Evolutionary conservation across 2,329 filamentous ascomycete genomes (phyloP).

Genomic region (Colletotrichum sp.): DNA sequence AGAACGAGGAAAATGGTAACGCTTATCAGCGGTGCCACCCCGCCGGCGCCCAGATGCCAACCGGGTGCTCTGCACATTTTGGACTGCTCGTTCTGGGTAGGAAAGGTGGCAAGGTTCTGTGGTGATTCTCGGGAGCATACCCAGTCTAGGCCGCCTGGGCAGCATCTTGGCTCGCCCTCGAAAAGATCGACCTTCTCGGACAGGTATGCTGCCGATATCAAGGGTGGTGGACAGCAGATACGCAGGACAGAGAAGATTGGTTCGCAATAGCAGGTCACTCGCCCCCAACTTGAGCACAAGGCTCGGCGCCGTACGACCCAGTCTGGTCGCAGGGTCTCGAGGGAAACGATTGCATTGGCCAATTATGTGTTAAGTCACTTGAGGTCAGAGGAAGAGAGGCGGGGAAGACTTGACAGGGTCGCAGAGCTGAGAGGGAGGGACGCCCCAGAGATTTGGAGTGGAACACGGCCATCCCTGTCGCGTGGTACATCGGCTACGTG

Average conservation of each 20-base stretch:
- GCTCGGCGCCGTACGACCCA: background rate
- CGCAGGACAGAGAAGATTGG: constrained; percentile 11
- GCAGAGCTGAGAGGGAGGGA: background rate
- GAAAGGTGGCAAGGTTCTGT: constrained; percentile 12
- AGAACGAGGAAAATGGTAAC: background rate
- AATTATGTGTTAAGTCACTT: background rate
- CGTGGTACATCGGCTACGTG: background rate
- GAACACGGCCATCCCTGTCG: background rate
- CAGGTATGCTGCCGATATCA: constrained; percentile 18
- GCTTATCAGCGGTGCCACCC: constrained; percentile 19
- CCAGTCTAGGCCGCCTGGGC: constrained; percentile 13
- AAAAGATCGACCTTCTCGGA: constrained; percentile 20
- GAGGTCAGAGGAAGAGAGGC: background rate
- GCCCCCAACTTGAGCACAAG: background rate
- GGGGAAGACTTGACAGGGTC: background rate
- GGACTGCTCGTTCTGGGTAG: background rate
- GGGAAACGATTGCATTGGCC: background rate
- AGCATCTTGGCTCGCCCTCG: constrained; percentile 4
- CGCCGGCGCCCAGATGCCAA: background rate
- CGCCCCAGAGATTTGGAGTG: background rate
- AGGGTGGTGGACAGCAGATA: constrained; percentile 8
- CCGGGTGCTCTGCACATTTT: background rate
- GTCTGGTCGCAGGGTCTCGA: background rate
- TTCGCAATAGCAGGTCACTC: background rate
- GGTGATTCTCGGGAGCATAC: background rate